Conservation (phyloP, 2,329 filamentous ascomycete genomes). For the Cladosporium velox region DNA sequence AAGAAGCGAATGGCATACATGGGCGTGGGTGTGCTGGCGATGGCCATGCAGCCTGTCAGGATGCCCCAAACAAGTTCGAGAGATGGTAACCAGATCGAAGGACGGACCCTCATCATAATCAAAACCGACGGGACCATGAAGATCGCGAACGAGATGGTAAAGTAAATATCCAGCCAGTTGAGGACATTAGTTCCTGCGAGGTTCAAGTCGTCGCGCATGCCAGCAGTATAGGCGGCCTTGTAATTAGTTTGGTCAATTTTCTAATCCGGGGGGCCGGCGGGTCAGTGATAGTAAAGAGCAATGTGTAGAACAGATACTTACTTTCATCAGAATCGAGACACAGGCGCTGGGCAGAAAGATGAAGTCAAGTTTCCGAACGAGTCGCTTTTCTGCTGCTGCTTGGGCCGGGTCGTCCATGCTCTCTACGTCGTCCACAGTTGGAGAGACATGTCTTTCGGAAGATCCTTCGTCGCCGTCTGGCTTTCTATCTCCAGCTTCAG, state of each 20-base stretch:
- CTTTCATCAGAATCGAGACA: constrained; percentile 23
- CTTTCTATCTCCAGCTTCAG: background rate
- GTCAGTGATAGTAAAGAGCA: too few species aligned
- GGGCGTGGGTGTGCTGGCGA: constrained; percentile 41
- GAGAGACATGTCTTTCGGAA: background rate
- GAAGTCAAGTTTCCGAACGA: constrained; percentile 27
- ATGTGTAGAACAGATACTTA: too few species aligned
- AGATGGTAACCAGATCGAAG: constrained; percentile 37
- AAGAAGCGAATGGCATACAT: constrained; percentile 45
- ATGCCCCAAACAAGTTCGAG: constrained; percentile 46
- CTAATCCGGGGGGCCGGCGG: background rate
- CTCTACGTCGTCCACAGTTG: constrained; percentile 4
- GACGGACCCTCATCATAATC: constrained; percentile 38
- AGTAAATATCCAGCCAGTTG: constrained; percentile 42
- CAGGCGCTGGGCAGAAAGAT: constrained; percentile 24
- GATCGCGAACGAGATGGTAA: constrained; percentile 39
- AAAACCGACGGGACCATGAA: constrained; percentile 44
- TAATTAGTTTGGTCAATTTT: constrained; percentile 44
- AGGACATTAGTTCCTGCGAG: constrained; percentile 42
- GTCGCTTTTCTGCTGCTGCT: constrained; percentile 18
- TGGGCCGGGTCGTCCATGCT: background rate
- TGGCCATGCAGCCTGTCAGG: constrained; percentile 43
- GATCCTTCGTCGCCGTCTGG: background rate
- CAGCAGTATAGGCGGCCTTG: constrained; percentile 47
- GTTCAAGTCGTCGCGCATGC: constrained; percentile 45